phyloP scores from a whole-genome alignment of 768 basidiomycete genomes.

The Boletus reticulatus region DNA sequence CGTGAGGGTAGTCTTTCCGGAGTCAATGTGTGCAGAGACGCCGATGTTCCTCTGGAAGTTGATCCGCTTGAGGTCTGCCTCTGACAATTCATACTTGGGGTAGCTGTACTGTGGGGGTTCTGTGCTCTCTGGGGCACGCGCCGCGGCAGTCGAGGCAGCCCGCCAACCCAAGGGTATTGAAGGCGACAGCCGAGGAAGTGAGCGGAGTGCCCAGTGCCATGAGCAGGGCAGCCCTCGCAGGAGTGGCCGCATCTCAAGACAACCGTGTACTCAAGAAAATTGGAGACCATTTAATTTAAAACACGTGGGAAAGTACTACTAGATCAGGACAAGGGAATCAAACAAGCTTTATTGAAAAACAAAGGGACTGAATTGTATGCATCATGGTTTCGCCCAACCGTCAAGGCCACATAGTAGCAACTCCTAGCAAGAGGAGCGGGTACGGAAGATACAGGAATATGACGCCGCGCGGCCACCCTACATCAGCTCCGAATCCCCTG shows the following conservation, averaged over 20 bases:
- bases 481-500: slow-evolving; percentile 41
- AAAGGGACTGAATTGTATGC: slow-evolving; percentile 45
- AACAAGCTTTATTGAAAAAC: too few species aligned
- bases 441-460: slow-evolving; percentile 86
- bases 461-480: slow-evolving; percentile 51
- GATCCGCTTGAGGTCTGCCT: slow-evolving; percentile 64
- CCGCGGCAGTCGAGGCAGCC: slow-evolving; percentile 45
- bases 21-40: slow-evolving; percentile 93
- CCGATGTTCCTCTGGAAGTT: slow-evolving; percentile 90
- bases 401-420: slow-evolving; percentile 64
- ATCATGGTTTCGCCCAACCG: slow-evolving; percentile 83
- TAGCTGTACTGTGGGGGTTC: slow-evolving; percentile 23
- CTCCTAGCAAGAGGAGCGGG: slow-evolving; percentile 32
- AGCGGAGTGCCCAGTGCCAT: slow-evolving; percentile 25
- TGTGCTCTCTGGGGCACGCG: not conserved
- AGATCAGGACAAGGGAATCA: too few species aligned
- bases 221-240: slow-evolving; percentile 24
- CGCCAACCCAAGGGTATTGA: slow-evolving; percentile 26
- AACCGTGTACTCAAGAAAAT: slow-evolving; percentile 1
- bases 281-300: not conserved
- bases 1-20: slow-evolving; percentile 97
- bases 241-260: slow-evolving; percentile 25
- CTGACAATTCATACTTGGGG: slow-evolving; percentile 51
- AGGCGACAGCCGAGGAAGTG: slow-evolving; percentile 9
- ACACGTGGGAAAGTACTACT: slow-evolving; percentile 6